Evolutionary conservation across 768 basidiomycete genomes (phyloP).

Genomic region (Trametes punicea): DNA sequence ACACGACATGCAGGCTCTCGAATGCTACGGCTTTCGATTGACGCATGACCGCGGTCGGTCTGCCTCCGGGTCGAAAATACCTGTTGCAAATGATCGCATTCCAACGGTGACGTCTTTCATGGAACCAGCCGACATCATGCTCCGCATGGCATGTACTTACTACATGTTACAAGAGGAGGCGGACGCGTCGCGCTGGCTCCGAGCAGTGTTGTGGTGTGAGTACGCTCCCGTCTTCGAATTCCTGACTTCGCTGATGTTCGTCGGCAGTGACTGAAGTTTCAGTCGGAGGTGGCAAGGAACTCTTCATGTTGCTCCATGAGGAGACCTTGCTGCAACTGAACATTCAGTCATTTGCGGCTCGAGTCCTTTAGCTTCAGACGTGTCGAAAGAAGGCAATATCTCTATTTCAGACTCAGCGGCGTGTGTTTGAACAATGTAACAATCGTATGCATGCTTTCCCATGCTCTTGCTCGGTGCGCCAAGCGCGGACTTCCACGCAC

Average conservation of each 20-base stretch:
- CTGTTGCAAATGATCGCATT: slow-evolving; percentile 6
- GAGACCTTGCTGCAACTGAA: slow-evolving; percentile 8
- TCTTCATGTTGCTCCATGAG: slow-evolving; percentile 14
- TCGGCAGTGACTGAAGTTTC: slow-evolving; percentile 8
- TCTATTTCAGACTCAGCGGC: slow-evolving; percentile 11
- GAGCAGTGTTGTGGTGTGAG: slow-evolving; percentile 14
- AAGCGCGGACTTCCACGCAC: background rate
- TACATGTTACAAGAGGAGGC: background rate
- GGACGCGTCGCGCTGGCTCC: slow-evolving; percentile 12
- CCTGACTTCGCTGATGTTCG: too few relatives aligned
- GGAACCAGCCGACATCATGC: slow-evolving; percentile 10
- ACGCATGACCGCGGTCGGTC: background rate
- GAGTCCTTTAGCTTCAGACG: background rate
- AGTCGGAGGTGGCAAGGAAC: slow-evolving; percentile 11
- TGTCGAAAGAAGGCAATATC: background rate
- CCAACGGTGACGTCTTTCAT: slow-evolving; percentile 13
- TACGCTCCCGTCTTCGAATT: background rate
- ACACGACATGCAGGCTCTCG: slow-evolving; percentile 6
- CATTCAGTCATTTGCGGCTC: slow-evolving; percentile 3
- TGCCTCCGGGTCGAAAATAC: background rate
- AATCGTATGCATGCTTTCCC: background rate
- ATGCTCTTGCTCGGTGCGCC: background rate
- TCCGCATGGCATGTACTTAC: slow-evolving; percentile 11
- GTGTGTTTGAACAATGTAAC: background rate
- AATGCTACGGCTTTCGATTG: slow-evolving; percentile 6